Evolutionary conservation across 2,329 filamentous ascomycete species (phyloP), one percentile per base, ranked within the genome.

Genomic region (Paraphoma chrysanthemicola): DNA sequence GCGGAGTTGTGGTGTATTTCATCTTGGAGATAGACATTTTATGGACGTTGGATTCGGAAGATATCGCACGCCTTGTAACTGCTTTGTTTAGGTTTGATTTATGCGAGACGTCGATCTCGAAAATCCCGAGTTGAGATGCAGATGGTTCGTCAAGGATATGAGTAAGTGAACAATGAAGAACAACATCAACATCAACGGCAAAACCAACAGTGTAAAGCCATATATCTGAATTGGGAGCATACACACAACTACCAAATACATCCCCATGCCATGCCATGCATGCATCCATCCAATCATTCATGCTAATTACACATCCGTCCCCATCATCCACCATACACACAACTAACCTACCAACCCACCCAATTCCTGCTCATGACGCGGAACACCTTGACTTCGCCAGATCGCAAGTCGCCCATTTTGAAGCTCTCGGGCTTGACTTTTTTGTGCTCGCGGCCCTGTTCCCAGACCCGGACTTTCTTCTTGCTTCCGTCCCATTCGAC

Each of bases 401-500:
- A 94, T 73, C 92, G 86, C 75, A 99, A 73, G 79, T 99, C 95
- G 44, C 93, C 93, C 59, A 99, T 84, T 80, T 93, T 91, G 80
- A 94, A 98, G 79, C 93, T 96, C 82, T 98, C 94, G 59, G 92
- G 81, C 81, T 96, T 95, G 52, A 96, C 89, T 82, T 97, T 98
- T 77, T 90, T 94, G 75, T 88, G 93, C 81, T 98, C 94, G 12
- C 94, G 83, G 0, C 94, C 94, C 75, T 99, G 95, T 77, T 98
- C 95, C 91, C 92, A 98, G 1, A 90, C 93, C 29, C 93, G 83
- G 28, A 99, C 90, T 83, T 98, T 97, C 85, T 97, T 97, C 86
- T 97, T 97, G 41, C 92, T 96, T 3, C 95, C 95, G 76, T 99
- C 95, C 95, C 95, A 99, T 76, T 99, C 95, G 9, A 92, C 86